Evolutionary conservation across 75 land plant genomes (phyloP).

Genomic region (Picea glauca): DNA sequence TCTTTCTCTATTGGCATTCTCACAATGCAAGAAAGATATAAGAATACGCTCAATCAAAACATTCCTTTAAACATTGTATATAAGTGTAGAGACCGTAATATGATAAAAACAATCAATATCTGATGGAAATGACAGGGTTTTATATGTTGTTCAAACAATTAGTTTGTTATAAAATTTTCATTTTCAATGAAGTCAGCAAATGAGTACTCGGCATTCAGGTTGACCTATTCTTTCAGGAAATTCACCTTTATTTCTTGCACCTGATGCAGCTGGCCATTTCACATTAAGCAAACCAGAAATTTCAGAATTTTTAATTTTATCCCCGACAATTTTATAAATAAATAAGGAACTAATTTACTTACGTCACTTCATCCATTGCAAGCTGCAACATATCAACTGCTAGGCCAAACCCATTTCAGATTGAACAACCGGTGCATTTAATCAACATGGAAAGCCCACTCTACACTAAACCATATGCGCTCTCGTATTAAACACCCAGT

Average conservation of each 20-base stretch:
- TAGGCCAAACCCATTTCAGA: too few species aligned
- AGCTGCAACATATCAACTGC: too few species aligned
- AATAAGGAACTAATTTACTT: too few species aligned
- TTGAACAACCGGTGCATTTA: too few species aligned
- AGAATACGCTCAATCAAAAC: background rate
- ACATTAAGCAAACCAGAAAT: constrained; percentile 1
- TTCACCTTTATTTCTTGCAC: constrained; percentile 63
- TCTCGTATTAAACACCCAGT: too few species aligned
- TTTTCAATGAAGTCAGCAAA: background rate
- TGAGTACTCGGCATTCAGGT: constrained; percentile 81
- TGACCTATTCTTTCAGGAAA: constrained; percentile 82
- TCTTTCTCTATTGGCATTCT: background rate
- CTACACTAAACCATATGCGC: too few species aligned
- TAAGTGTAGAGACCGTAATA: background rate
- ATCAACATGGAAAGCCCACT: too few species aligned
- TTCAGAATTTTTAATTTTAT: background rate
- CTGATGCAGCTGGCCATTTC: constrained; percentile 43
- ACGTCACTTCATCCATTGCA: too few species aligned
- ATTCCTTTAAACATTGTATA: background rate
- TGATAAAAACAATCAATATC: background rate
- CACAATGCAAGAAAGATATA: background rate
- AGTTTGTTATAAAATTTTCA: background rate
- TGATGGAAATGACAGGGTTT: background rate
- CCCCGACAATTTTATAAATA: too few species aligned
- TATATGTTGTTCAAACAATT: background rate